These are phyloP conservation scores for Paralagenidium karlingii DNA, from an alignment of 352 stramenopile genomes.

Conservation along the genomic window DNA sequence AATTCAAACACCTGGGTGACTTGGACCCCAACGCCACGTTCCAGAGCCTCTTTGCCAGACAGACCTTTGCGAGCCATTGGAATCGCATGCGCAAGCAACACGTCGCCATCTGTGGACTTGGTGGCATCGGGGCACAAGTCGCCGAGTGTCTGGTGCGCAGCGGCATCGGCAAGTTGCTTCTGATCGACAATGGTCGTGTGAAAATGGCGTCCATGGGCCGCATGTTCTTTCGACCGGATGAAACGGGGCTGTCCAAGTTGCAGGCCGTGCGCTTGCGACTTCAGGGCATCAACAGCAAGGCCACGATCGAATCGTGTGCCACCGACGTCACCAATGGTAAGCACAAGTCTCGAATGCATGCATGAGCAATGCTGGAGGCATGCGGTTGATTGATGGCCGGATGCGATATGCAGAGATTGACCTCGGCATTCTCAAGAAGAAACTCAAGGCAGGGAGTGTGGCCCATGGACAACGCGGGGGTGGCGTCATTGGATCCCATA, in stretches of 20 bases:
- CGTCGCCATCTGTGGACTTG: slow-evolving; percentile 18
- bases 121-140: slow-evolving; percentile 10
- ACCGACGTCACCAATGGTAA: slow-evolving; percentile 14
- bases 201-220: slow-evolving; percentile 12
- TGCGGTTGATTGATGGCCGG: too few species aligned
- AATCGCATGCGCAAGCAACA: slow-evolving; percentile 10
- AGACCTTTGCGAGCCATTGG: slow-evolving; percentile 14
- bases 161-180: slow-evolving; percentile 16
- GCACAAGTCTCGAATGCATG: too few species aligned
- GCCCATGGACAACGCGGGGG: not conserved
- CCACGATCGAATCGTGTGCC: slow-evolving; percentile 13
- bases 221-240: slow-evolving; percentile 12
- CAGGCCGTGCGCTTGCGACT: slow-evolving; percentile 22
- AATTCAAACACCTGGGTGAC: too few species aligned
- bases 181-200: slow-evolving; percentile 18
- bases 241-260: slow-evolving; percentile 17
- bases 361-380: too few species aligned
- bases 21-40: too few species aligned
- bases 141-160: slow-evolving; percentile 19
- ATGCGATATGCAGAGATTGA: too few species aligned
- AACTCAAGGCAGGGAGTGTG: slow-evolving; percentile 16
- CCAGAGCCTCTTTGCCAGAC: slow-evolving; percentile 14
- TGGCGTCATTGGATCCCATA: not conserved
- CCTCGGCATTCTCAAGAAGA: slow-evolving; percentile 19
- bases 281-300: slow-evolving; percentile 9